Evolutionary conservation across 2,329 filamentous ascomycete species (phyloP).

Genomic region (Dryadomyces quercivorus): DNA sequence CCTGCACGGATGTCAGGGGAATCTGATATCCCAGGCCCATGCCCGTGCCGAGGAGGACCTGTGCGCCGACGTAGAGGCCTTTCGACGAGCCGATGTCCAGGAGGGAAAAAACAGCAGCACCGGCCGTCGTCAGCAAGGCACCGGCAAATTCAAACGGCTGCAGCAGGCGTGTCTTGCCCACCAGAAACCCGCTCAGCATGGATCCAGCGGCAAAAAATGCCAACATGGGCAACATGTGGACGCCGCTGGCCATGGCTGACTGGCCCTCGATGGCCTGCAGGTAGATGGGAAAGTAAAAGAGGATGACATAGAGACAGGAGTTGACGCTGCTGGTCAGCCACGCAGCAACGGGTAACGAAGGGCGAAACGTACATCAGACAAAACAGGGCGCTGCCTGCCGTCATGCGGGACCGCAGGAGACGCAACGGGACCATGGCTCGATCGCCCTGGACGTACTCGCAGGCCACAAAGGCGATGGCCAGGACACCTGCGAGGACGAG

Average conservation of each 20-base stretch:
- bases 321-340: not conserved
- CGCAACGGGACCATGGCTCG: slow-evolving; percentile 27
- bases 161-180: slow-evolving; percentile 7
- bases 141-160: slow-evolving; percentile 12
- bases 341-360: not conserved
- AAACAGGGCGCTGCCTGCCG: not conserved
- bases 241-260: slow-evolving; percentile 27
- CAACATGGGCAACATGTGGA: slow-evolving; percentile 24
- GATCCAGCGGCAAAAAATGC: slow-evolving; percentile 12
- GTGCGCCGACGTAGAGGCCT: slow-evolving; percentile 41
- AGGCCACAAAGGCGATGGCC: slow-evolving; percentile 16
- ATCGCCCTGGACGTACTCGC: slow-evolving; percentile 22
- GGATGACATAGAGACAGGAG: not conserved
- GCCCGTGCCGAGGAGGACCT: slow-evolving; percentile 29
- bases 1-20: slow-evolving; percentile 26
- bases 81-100: slow-evolving; percentile 31
- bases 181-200: slow-evolving; percentile 6
- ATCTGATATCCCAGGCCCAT: slow-evolving; percentile 25
- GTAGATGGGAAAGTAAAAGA: slow-evolving; percentile 19
- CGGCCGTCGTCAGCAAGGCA: slow-evolving; percentile 25
- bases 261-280: slow-evolving; percentile 29
- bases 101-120: slow-evolving; percentile 39
- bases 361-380: not conserved
- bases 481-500: slow-evolving; percentile 21
- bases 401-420: slow-evolving; percentile 23